These are phyloP conservation scores for Pyrenophora graminea DNA, from an alignment of 2,329 filamentous ascomycete species.

Conservation along the genomic window DNA sequence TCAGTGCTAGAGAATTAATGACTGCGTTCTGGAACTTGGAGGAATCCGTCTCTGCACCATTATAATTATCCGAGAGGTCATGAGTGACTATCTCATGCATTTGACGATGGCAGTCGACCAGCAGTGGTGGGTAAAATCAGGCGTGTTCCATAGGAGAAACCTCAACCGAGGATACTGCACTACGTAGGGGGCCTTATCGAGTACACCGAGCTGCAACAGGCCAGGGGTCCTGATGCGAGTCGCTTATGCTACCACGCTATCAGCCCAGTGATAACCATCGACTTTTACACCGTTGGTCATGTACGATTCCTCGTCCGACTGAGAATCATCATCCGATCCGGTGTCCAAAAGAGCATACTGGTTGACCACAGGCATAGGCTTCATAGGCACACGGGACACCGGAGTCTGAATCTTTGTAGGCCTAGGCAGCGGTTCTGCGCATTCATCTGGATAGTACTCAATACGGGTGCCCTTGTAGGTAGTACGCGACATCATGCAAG, in stretches of 20 bases:
- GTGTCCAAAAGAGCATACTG: slow-evolving; percentile 39
- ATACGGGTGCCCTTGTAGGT: slow-evolving; percentile 73
- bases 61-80: no score
- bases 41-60: no score
- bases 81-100: neutral
- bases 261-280: slow-evolving; percentile 25
- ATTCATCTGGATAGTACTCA: slow-evolving; percentile 74
- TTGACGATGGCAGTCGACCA: neutral
- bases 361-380: slow-evolving; percentile 32
- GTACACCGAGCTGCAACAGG: neutral
- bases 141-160: neutral
- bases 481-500: slow-evolving; percentile 72
- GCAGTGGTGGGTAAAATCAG: neutral
- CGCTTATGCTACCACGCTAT: slow-evolving; percentile 25
- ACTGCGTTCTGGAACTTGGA: no score
- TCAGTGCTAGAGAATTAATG: neutral
- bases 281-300: slow-evolving; percentile 26
- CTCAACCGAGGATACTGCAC: neutral
- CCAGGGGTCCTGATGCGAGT: neutral
- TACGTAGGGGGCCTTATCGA: neutral
- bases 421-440: slow-evolving; percentile 61
- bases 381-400: slow-evolving; percentile 14
- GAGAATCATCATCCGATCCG: slow-evolving; percentile 31
- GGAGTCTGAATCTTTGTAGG: slow-evolving; percentile 16
- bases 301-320: slow-evolving; percentile 33